A percentile compares a stretch with the other conserved stretches of the same genome.
Conservation (phyloP, 352 stramenopile species). For the Peronospora tabacina region DNA sequence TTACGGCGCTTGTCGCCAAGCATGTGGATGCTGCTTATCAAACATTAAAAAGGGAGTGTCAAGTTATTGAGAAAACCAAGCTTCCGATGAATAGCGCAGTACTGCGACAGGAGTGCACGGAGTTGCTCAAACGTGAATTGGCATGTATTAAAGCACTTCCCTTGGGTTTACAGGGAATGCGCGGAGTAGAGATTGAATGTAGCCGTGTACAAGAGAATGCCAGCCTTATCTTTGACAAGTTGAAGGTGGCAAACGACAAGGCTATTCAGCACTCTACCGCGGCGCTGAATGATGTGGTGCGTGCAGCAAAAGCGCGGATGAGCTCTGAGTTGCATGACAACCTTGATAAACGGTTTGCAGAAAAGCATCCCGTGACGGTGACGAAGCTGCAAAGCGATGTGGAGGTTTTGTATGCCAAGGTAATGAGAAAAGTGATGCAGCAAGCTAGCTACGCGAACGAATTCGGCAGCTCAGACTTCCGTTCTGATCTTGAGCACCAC, state of each 20-base stretch:
- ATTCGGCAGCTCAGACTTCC: slow-evolving; percentile 31
- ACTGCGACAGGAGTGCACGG: slow-evolving; percentile 44
- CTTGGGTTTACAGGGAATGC: slow-evolving; percentile 36
- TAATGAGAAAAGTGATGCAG: slow-evolving; percentile 29
- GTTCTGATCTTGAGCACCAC: slow-evolving; percentile 50
- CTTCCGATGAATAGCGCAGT: slow-evolving; percentile 52
- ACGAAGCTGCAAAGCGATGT: slow-evolving; percentile 51
- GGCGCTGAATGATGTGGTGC: slow-evolving; percentile 44
- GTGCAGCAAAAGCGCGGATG: slow-evolving; percentile 47
- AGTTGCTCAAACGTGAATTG: slow-evolving; percentile 41
- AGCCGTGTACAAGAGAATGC: slow-evolving; percentile 53
- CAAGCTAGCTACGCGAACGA: slow-evolving; percentile 20
- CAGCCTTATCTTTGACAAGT: slow-evolving; percentile 57
- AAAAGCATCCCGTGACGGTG: slow-evolving; percentile 45
- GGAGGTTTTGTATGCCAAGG: slow-evolving; percentile 33
- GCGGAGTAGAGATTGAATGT: slow-evolving; percentile 43
- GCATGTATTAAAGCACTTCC: slow-evolving; percentile 46
- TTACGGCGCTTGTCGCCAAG: slow-evolving; percentile 38
- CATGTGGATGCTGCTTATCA: slow-evolving; percentile 51
- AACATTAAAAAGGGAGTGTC: slow-evolving; percentile 46
- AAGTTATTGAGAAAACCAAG: slow-evolving; percentile 44
- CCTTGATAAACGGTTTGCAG: slow-evolving; percentile 48
- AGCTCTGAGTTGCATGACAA: slow-evolving; percentile 53
- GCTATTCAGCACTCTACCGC: slow-evolving; percentile 52
- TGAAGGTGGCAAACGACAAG: slow-evolving; percentile 68